Base-by-base conservation (phyloP, 106 monocot species). In the Vanilla planifolia region DNA sequence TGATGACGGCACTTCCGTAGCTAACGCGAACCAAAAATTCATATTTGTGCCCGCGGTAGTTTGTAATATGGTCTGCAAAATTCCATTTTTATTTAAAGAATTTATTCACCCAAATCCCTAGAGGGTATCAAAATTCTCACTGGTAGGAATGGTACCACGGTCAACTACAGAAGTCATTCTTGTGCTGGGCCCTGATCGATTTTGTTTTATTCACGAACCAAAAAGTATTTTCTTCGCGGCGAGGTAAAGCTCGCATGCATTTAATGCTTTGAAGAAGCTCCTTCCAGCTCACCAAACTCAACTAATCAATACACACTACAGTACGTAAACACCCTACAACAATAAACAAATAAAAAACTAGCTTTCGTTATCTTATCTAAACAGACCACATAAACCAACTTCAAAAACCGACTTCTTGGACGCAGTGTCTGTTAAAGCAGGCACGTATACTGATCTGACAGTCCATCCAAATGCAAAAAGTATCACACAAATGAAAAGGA, bases 401-500 rank as follows among this genome's bases (percentile, higher is more conserved):
- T 10, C 5, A 10, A 5, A 6, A 4, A 48, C 19, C 50, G 8
- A 25, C 8, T 50, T 22, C 50, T 24, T 50, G 8, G 8, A 20
- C 23, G 24, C 50, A 25, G 50, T 9, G 25, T 50, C 50, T 9
- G 2, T 2, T 25, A 5, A 25, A 10, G 2, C 50, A 50, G 25
- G 10, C 25, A 9, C 4, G 25, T 10, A 23, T 50, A 25, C 8
- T 25, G 2, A 10, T 50, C 9, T 64, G 3, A 50, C 64, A 33
- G 29, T 5, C 55, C 27, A 32, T 32, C 28, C 15, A 55, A 55
- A 32, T 55, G 55, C 28, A 55, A n/a, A 53, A 64, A 51, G 6
- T 6, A 37, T 39, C 6, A 20, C 9, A 59, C 8, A 8, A 19
- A 36, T 33, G n/a, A 1, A 59, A 39, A 10, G n/a, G 22, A 59